These are phyloP conservation scores for Fusarium poae DNA, from an alignment of 2,329 filamentous ascomycete genomes.

Conservation along the genomic window DNA sequence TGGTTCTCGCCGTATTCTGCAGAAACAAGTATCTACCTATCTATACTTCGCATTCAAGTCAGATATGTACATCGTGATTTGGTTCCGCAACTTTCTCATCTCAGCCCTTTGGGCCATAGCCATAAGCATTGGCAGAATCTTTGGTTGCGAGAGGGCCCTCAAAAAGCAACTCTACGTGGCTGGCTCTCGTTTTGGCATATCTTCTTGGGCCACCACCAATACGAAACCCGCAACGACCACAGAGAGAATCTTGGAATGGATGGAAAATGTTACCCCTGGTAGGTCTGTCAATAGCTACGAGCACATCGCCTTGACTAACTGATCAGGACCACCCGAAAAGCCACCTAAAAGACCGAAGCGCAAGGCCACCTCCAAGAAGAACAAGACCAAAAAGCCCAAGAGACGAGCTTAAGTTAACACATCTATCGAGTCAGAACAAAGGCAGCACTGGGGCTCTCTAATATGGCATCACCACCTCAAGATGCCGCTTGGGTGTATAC, in stretches of 20 bases:
- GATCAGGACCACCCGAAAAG: not conserved
- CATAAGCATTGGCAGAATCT: not conserved
- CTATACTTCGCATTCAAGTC: not conserved
- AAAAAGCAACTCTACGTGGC: not conserved
- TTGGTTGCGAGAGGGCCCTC: not conserved
- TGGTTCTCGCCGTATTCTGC: not conserved
- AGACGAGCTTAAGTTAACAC: not conserved
- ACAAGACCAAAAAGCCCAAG: not conserved
- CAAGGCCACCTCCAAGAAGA: not conserved
- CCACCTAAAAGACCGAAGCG: not conserved
- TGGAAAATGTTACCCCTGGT: not conserved
- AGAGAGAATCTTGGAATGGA: slow-evolving; percentile 1
- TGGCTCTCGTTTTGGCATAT: not conserved
- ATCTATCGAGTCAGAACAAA: too few relatives aligned
- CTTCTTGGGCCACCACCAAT: not conserved
- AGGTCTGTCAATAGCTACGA: not conserved
- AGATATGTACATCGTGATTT: not conserved
- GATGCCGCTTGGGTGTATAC: not conserved
- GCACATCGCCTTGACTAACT: not conserved
- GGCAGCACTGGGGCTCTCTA: too few relatives aligned
- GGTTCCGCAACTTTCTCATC: not conserved
- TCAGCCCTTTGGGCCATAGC: not conserved
- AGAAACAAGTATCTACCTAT: not conserved
- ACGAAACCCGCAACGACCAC: not conserved
- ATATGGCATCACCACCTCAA: not conserved